These are phyloP conservation scores for Paecilomyces sp. DNA, from an alignment of 2,329 filamentous ascomycete genomes.

Conservation along the genomic window DNA sequence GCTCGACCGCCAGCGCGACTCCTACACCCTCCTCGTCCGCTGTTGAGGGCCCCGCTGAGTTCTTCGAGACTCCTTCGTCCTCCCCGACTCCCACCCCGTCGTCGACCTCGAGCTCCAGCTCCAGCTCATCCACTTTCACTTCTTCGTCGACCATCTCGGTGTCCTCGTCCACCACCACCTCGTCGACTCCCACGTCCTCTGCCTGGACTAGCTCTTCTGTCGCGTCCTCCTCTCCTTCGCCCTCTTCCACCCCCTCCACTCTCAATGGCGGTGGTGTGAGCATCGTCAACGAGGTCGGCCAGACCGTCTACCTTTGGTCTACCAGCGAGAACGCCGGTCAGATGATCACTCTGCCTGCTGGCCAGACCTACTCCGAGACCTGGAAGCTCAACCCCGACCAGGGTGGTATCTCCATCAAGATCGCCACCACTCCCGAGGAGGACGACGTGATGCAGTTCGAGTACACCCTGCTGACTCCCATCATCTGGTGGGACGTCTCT, in stretches of 20 bases:
- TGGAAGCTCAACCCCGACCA: constrained; percentile 23
- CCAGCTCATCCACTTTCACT: not conserved
- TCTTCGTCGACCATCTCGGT: not conserved
- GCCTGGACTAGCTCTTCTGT: not conserved
- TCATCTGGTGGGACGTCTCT: constrained; percentile 24
- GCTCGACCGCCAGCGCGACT: not conserved
- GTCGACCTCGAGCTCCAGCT: not conserved
- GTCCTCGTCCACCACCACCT: not conserved
- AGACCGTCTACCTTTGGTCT: not conserved
- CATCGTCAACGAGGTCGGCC: not conserved
- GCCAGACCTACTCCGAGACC: constrained; percentile 14
- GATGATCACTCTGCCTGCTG: not conserved
- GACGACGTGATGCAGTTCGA: constrained; percentile 23
- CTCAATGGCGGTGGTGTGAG: not conserved
- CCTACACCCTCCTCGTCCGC: not conserved
- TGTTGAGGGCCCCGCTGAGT: not conserved
- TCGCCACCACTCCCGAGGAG: constrained; percentile 13
- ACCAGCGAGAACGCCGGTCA: not conserved
- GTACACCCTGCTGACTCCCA: constrained; percentile 19
- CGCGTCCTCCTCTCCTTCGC: not conserved
- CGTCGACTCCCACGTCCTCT: not conserved
- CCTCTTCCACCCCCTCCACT: not conserved
- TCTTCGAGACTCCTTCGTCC: constrained; percentile 2
- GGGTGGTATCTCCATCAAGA: constrained; percentile 26
- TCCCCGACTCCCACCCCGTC: not conserved